Evolutionary conservation across 2,329 filamentous ascomycete genomes (phyloP), one percentile per base, ranked within the genome.

Genomic region (Hymenoscyphus albidus): DNA sequence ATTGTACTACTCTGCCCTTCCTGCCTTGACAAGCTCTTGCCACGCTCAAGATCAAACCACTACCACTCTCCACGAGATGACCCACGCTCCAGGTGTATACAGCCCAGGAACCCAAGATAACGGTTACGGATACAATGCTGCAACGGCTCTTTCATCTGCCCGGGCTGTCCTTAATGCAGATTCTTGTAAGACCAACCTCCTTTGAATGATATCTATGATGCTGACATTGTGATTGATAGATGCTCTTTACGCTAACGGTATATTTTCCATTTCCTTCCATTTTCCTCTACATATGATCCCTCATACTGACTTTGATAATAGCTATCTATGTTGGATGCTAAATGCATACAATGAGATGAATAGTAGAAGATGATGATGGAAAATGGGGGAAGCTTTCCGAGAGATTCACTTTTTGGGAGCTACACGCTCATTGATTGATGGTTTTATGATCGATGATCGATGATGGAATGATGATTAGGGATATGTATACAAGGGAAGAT

Each of bases 31-130:
- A 9, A 70, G 69, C 9, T 22, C 74, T 1, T 91, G 88, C 78
- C 85, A 89, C 73, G 81, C 71, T 2, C 87, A 90, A 76, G 88
- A 89, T 72, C 85, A 88, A 77, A 85, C 84, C 2, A 87, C 83
- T 12, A 89, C 87, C 14, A 81, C 81, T 39, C 75, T 91, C 14
- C 88, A 91, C 71, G 88, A 91, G 79, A 79, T 81, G 69, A 88
- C 87, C 9, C 88, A 90, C 72, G 79, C 82, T n/a, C 76, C 81
- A 73, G 80, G 77, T 76, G 79, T 82, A 13, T 81, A 77, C 66
- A 74, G 68, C 67, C 84, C 84, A 63, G 84, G 85, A 9, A 89
- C 87, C 1, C 74, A 81, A 1, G 88, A 90, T 71, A 77, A 82
- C 61, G 82, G 79, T 32, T 85, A 85, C 68, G 86, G 84, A 35